A percentile compares a stretch with the other conserved stretches of the same genome.
Evolutionary conservation across 108 stramenopile species (phyloP).

Genomic region (Nitzschia sp.): DNA sequence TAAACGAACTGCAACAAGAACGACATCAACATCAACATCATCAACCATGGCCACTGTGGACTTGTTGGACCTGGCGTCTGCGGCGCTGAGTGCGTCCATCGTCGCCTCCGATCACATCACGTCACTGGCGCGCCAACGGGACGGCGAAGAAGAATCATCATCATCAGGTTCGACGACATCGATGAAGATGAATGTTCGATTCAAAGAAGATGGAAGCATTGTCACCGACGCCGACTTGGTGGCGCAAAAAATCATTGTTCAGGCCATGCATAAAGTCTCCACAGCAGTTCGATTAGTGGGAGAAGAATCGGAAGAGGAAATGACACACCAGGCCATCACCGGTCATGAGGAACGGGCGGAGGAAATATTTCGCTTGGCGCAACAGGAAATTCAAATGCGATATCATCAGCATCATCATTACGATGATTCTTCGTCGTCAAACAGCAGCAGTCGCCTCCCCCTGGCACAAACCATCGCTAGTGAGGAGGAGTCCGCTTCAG

Average conservation of each 20-base stretch:
- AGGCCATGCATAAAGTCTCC: constrained; percentile 30
- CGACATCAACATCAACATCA: no score
- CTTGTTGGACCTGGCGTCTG: constrained; percentile 46
- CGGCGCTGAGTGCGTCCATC: constrained; percentile 36
- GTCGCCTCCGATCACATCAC: constrained; percentile 47
- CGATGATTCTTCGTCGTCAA: neutral
- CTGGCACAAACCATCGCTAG: constrained; percentile 7
- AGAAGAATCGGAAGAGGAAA: constrained; percentile 58
- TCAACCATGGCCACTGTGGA: constrained; percentile 42
- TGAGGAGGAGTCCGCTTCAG: neutral
- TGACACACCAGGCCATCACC: constrained; percentile 15
- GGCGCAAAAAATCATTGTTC: constrained; percentile 53
- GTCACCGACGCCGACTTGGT: constrained; percentile 66
- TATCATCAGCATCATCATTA: constrained; percentile 19
- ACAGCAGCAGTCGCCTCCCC: neutral
- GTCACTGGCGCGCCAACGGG: constrained; percentile 16
- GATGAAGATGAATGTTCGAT: constrained; percentile 32
- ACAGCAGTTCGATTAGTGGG: constrained; percentile 45
- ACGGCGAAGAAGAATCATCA: neutral
- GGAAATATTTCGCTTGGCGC: constrained; percentile 21
- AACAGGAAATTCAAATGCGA: constrained; percentile 19
- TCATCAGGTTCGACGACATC: neutral
- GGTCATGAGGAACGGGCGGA: constrained; percentile 20
- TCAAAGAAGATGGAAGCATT: constrained; percentile 54
- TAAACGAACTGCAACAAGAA: no score